Base-by-base conservation (phyloP, 2,329 filamentous ascomycete genomes). In the Rachicladosporium sp. region DNA sequence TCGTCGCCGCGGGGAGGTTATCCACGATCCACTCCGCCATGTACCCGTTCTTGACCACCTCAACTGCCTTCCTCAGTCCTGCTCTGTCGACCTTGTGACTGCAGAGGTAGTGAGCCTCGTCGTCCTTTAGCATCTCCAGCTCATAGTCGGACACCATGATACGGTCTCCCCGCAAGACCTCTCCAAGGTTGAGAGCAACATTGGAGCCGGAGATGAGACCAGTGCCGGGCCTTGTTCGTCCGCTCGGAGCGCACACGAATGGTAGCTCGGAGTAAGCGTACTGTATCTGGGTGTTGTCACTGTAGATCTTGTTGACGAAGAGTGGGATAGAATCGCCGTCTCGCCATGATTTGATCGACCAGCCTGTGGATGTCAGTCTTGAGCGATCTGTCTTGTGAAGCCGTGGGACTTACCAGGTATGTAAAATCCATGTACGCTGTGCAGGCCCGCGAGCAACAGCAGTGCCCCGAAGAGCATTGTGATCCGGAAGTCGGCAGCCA, bases 1-100 rank as follows among this genome's bases (percentile, higher is more conserved):
- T 88, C 6, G 86, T 93, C 29, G 86, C 86, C 5, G 86, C 86
- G 1, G 87, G 86, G 7, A 94, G 69, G 53, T 93, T 93, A 60
- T 94, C 86, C 47, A 91, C 82, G 49, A 93, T 93, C 87, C 86
- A 93, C 61, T 93, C 86, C 2, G 80, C 79, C n/a, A 91, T 78
- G 58, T 91, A 93, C 29, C 82, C 83, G 38, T 87, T 74, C 44
- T 73, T 73, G 31, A 93, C 79, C 53, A 93, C 64, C 45, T 87
- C 69, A 50, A 73, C 74, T 4, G 82, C 81, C 56, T 76, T 74
- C 50, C 73, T 70, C 42, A 93, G 60, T 35, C 79, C 80, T 34
- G 69, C 67, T 31, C 74, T 70, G 46, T 74, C 73, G 10, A 91
- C 67, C 40, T 80, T 70, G 37, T 71, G 71, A 31, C 72, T 80